These are phyloP conservation scores for Pyracantha coccinea DNA, from an alignment of 331 rosid species.

Conservation along the genomic window DNA sequence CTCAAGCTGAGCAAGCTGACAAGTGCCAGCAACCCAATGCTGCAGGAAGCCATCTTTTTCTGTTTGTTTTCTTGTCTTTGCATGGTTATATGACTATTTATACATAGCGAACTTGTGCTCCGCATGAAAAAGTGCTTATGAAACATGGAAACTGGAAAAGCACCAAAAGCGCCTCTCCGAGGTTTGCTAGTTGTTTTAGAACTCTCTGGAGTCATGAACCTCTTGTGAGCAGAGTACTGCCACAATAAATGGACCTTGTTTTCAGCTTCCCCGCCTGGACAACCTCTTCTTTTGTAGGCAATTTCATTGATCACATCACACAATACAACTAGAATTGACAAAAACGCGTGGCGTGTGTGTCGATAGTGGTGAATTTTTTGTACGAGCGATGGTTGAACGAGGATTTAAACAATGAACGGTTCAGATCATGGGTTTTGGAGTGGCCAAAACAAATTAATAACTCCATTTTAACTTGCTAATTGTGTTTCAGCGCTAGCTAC, in stretches of 20 bases:
- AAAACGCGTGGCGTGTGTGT: too few species aligned
- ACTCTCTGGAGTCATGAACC: constrained; percentile 1
- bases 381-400: too few species aligned
- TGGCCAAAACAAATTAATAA: too few species aligned
- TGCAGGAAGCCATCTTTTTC: constrained; percentile 9
- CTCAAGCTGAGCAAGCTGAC: constrained; percentile 14
- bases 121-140: not conserved
- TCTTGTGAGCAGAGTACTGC: not conserved
- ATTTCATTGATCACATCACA: not conserved
- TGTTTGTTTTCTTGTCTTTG: not conserved
- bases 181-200: not conserved
- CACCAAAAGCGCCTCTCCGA: not conserved
- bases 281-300: not conserved
- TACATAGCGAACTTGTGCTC: not conserved
- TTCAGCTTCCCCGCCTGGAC: not conserved
- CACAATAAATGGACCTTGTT: not conserved
- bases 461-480: too few species aligned
- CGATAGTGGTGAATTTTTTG: too few species aligned
- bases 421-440: too few species aligned
- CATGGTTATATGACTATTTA: not conserved
- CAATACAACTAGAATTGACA: not conserved
- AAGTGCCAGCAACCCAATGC: constrained; percentile 13
- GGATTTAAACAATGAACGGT: too few species aligned
- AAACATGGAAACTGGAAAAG: not conserved
- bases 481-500: too few species aligned